phyloP scores from a whole-genome alignment of 148 eudicot genomes.

The Bassia scoparia region DNA sequence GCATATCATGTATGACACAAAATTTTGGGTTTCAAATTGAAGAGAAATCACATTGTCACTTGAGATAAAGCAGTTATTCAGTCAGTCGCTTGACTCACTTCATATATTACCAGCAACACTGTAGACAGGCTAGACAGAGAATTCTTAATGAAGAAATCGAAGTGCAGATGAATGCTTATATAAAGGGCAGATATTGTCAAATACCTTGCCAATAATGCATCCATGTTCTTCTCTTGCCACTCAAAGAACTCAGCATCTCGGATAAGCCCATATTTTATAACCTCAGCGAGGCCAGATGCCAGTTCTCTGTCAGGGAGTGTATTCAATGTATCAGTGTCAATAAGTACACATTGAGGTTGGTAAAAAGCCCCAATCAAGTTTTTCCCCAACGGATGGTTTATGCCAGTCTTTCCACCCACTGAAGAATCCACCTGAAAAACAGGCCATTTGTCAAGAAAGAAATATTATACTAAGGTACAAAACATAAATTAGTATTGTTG shows the following conservation, averaged over 20 bases:
- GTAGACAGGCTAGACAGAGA: too few species aligned
- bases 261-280: conserved; percentile 86
- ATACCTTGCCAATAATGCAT: conserved; percentile 77
- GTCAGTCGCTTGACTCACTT: too few species aligned
- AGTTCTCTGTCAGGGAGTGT: conserved; percentile 93
- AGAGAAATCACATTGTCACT: neutral
- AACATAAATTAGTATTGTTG: neutral
- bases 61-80: neutral
- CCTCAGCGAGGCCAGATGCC: conserved; percentile 96
- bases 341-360: conserved; percentile 94
- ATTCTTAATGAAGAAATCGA: too few species aligned
- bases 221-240: conserved; percentile 96
- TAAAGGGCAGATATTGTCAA: neutral
- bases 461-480: neutral
- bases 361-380: conserved; percentile 97
- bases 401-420: conserved; percentile 97
- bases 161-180: too few species aligned
- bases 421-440: conserved; percentile 85
- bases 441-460: conserved; percentile 14
- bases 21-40: neutral
- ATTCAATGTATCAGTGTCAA: conserved; percentile 79
- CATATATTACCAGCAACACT: too few species aligned
- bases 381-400: conserved; percentile 85
- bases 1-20: neutral
- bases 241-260: conserved; percentile 91